Percentiles rank a stretch among this genome's conserved stretches.
phyloP scores from a whole-genome alignment of 2,329 filamentous ascomycete genomes.

The Fusarium musae region DNA sequence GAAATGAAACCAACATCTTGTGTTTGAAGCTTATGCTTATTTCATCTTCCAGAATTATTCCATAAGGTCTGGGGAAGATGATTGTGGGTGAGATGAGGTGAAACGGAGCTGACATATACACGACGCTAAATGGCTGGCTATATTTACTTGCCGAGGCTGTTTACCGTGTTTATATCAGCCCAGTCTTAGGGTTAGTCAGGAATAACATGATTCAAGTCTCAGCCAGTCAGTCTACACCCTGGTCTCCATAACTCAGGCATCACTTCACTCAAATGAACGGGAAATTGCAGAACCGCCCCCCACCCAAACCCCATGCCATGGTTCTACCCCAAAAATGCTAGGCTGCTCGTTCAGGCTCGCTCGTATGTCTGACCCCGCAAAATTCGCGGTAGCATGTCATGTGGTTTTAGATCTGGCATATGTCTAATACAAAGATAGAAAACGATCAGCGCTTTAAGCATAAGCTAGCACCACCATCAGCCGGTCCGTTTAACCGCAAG shows the following conservation, averaged over 20 bases:
- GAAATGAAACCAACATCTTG: neutral
- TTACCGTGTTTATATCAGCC: neutral
- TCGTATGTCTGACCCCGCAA: constrained; percentile 15
- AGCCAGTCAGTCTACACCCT: neutral
- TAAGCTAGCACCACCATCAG: constrained; percentile 25
- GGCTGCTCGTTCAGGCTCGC: neutral
- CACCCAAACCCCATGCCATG: neutral
- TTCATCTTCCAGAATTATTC: constrained; percentile 10
- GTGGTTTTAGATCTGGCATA: constrained; percentile 24
- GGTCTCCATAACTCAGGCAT: neutral
- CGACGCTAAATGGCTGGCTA: neutral
- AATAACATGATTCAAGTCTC: neutral
- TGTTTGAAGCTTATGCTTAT: neutral
- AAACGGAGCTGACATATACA: neutral
- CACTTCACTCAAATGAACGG: neutral
- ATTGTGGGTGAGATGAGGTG: neutral
- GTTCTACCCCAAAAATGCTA: neutral
- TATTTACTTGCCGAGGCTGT: neutral
- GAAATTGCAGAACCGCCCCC: neutral
- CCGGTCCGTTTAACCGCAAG: constrained; percentile 36
- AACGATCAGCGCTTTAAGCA: constrained; percentile 30
- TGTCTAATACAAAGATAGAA: neutral
- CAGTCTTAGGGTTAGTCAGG: neutral
- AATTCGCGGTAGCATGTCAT: constrained; percentile 8
- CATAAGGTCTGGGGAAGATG: neutral